Conservation (phyloP, 2,329 filamentous ascomycete genomes). For the Neoarthrinium moseri region DNA sequence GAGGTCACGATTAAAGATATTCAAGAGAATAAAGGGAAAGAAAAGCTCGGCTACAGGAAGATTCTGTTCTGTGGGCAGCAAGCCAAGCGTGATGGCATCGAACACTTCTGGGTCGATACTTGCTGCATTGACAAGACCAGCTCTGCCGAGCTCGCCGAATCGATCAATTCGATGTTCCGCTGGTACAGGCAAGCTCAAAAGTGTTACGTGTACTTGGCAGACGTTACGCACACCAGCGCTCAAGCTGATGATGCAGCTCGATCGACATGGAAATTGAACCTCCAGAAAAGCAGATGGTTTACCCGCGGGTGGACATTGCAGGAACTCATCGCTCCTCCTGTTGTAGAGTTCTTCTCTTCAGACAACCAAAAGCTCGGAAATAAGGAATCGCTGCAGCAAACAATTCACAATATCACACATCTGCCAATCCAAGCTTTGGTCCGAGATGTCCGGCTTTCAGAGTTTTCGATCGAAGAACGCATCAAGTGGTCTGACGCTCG, state of each 20-base stretch:
- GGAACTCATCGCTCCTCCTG: constrained; percentile 17
- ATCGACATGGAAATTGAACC: background rate
- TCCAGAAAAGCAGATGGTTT: background rate
- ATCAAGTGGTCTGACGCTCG: constrained; percentile 20
- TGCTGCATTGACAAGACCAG: constrained; percentile 9
- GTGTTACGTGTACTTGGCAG: constrained; percentile 13
- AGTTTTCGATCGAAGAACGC: constrained; percentile 20
- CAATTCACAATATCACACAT: constrained; percentile 20
- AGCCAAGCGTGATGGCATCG: constrained; percentile 7
- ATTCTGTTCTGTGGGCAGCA: constrained; percentile 12
- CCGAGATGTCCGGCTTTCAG: constrained; percentile 12
- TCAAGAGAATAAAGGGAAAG: constrained; percentile 3
- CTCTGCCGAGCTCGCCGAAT: background rate
- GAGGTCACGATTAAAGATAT: constrained; percentile 13
- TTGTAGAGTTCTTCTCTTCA: constrained; percentile 25
- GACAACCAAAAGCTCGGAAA: constrained; percentile 19
- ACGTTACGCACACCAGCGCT: background rate
- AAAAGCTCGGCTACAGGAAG: constrained; percentile 10
- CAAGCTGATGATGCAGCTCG: background rate
- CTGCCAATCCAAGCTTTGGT: constrained; percentile 18
- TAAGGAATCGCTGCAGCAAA: constrained; percentile 19
- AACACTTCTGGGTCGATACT: constrained; percentile 1
- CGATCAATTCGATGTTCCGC: constrained; percentile 12
- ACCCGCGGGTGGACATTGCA: constrained; percentile 7
- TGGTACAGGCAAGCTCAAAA: constrained; percentile 3